Base-by-base conservation (phyloP, 2,329 filamentous ascomycete species). In the Phialemoniopsis sp. region DNA sequence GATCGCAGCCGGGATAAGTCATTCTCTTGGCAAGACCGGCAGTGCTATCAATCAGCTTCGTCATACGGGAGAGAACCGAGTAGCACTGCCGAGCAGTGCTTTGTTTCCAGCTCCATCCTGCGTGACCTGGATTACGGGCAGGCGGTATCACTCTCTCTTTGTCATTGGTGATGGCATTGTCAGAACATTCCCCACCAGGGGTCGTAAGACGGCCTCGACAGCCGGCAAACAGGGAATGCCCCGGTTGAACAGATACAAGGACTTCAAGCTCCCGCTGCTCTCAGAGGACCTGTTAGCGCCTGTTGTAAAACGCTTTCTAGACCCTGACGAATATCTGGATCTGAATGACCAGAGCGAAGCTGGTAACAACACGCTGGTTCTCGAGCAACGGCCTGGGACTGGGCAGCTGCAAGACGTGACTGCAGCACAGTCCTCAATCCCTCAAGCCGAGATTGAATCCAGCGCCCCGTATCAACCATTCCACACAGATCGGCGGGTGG, bases 381-480 rank as follows among this genome's bases (percentile, higher is more conserved):
- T 67, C 44, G 64, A 54, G 51, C 63, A 47, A 52, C 65, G 59
- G 50, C 60, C 59, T 39, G 62, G 60, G 48, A 51, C 62, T 32
- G 52, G 53, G 39, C 53, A 48, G 51, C 44, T 46, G 15, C 53
- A 54, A 36, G 52, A 48, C 50, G 42, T 47, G 13, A 68, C 64
- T 52, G 64, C 59, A 53, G 75, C 68, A 58, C 85, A 69, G 61
- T 87, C 65, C 58, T 85, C 67, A 57, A 90, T 78, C 41, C 80
- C 80, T 1, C 78, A 83, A 47, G 89, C 88, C 6, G 90, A 96
- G 67, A 94, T 95, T 48, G 93, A 98, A 57, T 95, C 91, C 2
- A 96, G 91, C 55, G 87, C 90, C 5, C 89, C 91, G 3, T 97
- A 95, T 53, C 90, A 95, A 54, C 91, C 93, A 2, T 96, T 97